Conservation (phyloP, 2,329 filamentous ascomycete genomes). For the Neoascochyta sp. region DNA sequence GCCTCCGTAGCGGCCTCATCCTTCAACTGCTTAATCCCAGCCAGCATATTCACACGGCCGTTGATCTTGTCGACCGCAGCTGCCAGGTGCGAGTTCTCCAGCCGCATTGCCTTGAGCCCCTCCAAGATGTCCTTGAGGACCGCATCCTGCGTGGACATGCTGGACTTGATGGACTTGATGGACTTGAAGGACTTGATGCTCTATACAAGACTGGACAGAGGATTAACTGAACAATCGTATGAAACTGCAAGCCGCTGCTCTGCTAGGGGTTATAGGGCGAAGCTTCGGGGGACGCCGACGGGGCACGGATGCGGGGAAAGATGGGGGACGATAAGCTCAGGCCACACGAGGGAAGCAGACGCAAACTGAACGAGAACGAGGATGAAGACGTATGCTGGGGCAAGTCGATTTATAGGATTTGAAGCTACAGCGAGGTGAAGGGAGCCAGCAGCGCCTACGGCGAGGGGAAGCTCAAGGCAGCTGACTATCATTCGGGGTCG, state of each 20-base stretch:
- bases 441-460: too few species aligned
- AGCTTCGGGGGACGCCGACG: slow-evolving; percentile 9
- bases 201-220: too few species aligned
- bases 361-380: too few species aligned
- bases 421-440: too few species aligned
- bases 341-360: neutral
- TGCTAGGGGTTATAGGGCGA: too few species aligned
- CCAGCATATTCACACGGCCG: slow-evolving; percentile 58
- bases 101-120: slow-evolving; percentile 53
- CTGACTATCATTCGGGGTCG: slow-evolving; percentile 14
- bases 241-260: slow-evolving; percentile 2
- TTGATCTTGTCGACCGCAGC: slow-evolving; percentile 59
- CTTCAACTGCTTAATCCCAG: slow-evolving; percentile 56
- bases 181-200: too few species aligned
- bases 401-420: too few species aligned
- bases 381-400: too few species aligned
- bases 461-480: slow-evolving; percentile 10
- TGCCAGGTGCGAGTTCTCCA: slow-evolving; percentile 54
- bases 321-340: neutral
- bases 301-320: slow-evolving; percentile 9
- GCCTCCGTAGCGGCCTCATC: slow-evolving; percentile 44
- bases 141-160: slow-evolving; percentile 34
- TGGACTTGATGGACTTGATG: too few species aligned
- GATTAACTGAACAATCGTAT: too few species aligned
- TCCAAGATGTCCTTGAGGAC: slow-evolving; percentile 55